Percentiles rank a stretch among this genome's conserved stretches.
Evolutionary conservation across 371 early-diverging fungal genomes (phyloP).

Genomic region (Mycotypha africana): DNA sequence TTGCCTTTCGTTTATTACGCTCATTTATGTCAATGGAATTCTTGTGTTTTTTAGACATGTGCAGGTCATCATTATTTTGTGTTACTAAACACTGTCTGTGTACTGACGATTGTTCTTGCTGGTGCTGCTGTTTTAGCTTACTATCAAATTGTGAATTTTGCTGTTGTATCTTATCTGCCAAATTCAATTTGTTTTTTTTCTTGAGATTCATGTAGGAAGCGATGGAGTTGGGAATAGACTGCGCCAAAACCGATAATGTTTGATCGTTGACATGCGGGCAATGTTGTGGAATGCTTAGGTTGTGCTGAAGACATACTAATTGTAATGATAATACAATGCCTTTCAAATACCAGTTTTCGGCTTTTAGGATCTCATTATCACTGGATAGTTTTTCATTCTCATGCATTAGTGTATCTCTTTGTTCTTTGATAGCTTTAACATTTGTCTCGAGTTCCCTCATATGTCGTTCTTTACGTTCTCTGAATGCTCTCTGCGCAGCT

Average conservation of each 20-base stretch:
- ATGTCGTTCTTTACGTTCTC: slow-evolving; percentile 73
- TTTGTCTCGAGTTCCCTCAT: slow-evolving; percentile 57
- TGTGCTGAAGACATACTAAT: slow-evolving; percentile 33
- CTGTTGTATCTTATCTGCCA: no score
- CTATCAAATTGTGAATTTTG: not conserved
- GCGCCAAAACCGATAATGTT: slow-evolving; percentile 21
- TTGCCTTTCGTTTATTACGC: no score
- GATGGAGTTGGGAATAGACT: slow-evolving; percentile 28
- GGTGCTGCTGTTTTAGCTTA: not conserved
- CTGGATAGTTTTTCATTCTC: slow-evolving; percentile 48
- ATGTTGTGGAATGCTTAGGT: slow-evolving; percentile 31
- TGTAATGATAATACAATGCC: slow-evolving; percentile 49
- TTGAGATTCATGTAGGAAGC: slow-evolving; percentile 27
- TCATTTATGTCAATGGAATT: not conserved
- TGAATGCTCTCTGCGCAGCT: slow-evolving; percentile 74
- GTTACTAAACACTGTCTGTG: no score
- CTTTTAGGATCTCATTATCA: slow-evolving; percentile 44
- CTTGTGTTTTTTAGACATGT: slow-evolving; percentile 2
- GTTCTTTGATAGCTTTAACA: slow-evolving; percentile 54
- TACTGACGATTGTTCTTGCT: not conserved
- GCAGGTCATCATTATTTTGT: no score
- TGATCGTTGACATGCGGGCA: slow-evolving; percentile 29
- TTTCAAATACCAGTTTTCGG: slow-evolving; percentile 58
- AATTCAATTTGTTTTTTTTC: slow-evolving; percentile 21
- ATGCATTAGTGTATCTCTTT: slow-evolving; percentile 30